Evolutionary conservation across 2,329 filamentous ascomycete genomes (phyloP), one percentile per base, ranked within the genome.

Genomic region (Colletotrichum trifolii): DNA sequence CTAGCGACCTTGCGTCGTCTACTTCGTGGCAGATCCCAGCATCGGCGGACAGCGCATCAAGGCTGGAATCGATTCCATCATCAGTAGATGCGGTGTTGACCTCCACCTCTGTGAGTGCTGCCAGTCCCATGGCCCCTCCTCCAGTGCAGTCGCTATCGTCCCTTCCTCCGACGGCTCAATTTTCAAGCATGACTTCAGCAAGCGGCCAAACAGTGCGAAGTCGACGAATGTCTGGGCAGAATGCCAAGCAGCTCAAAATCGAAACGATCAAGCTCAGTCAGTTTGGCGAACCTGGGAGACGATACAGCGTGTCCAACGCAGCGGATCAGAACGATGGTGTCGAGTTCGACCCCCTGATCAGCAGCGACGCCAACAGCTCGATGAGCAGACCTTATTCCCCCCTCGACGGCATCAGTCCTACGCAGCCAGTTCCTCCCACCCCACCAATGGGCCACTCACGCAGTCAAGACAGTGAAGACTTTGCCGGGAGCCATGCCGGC

Each of bases 211-310:
- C 88, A 45, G 91, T 96, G 55, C 87, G 92, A 57, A 92, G 86
- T 70, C 87, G 94, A 66, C 87, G 94, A 67, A 80, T 97, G 38
- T 97, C 94, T 4, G 92, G 91, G 8, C 90, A 93, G 71, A 93
- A 92, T 71, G 81, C 87, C 12, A 94, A 92, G 74, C 91, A 94
- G 72, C 82, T 98, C 54, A 97, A 94, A 78, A 97, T 98, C 60
- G 93, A 97, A 76, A 97, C 94, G 0, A 70, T 75, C 8, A 77
- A 65, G 56, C 57, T 66, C 11, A 43, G 48, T 15, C 57, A 59
- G 10, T 67, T 55, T 36, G 39, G 35, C 38, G 52, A 62, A 25
- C 9, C 58, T 17, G 58, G 50, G 13, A 39, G 62, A 38, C 58
- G 58, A 33, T 65, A 62, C 12, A 65, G 62, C 39, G 62, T 65